These are phyloP conservation scores for Pythium plurisporium DNA, from an alignment of 352 stramenopile genomes.

Conservation along the genomic window DNA sequence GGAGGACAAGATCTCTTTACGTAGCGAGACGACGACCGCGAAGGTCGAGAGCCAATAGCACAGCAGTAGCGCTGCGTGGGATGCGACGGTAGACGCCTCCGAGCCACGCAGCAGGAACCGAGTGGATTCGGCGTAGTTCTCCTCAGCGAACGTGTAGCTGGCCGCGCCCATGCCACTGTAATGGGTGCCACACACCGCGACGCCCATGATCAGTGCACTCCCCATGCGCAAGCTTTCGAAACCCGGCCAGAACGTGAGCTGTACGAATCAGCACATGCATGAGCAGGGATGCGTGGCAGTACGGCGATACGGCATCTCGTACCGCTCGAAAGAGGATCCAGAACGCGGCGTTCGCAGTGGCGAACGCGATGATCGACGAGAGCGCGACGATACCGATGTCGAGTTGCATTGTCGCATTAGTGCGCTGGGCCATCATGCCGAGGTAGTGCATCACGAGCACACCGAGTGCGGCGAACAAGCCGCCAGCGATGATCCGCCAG, in stretches of 20 bases:
- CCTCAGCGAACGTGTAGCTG: slow-evolving; percentile 36
- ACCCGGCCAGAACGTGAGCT: slow-evolving; percentile 63
- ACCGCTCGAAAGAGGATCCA: slow-evolving; percentile 76
- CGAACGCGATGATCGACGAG: slow-evolving; percentile 52
- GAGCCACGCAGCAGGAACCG: slow-evolving; percentile 26
- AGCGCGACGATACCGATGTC: slow-evolving; percentile 36
- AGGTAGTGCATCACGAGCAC: slow-evolving; percentile 75
- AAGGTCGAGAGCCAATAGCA: slow-evolving; percentile 52
- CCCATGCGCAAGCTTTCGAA: slow-evolving; percentile 47
- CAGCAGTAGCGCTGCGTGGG: slow-evolving; percentile 38
- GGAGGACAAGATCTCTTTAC: not conserved
- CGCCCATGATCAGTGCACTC: slow-evolving; percentile 64
- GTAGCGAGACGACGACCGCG: slow-evolving; percentile 14
- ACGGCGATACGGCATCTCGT: not conserved
- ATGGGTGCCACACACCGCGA: slow-evolving; percentile 66
- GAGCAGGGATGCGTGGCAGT: too few species aligned
- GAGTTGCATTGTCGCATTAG: slow-evolving; percentile 34
- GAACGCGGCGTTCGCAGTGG: slow-evolving; percentile 52
- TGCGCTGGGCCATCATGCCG: slow-evolving; percentile 64
- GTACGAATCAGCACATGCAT: too few species aligned
- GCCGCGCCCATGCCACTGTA: slow-evolving; percentile 59
- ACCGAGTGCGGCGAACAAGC: slow-evolving; percentile 46
- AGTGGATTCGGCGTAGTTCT: slow-evolving; percentile 25
- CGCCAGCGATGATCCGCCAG: slow-evolving; percentile 42
- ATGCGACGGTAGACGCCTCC: slow-evolving; percentile 34